Base-by-base conservation (phyloP, 2,329 filamentous ascomycete species). In the Ceratocystis diversiconidia region DNA sequence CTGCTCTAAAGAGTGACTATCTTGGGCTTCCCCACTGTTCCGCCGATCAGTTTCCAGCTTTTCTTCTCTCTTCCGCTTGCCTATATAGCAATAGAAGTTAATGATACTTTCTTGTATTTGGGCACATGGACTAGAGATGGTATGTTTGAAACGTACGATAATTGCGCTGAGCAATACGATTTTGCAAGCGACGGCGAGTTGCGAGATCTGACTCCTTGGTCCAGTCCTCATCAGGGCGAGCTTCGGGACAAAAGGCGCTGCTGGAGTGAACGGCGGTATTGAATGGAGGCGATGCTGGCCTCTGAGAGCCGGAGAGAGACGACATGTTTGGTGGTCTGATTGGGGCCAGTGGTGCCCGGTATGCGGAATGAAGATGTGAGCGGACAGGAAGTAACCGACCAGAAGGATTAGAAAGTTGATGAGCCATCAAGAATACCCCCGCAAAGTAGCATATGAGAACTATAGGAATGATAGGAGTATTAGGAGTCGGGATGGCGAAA, bases 151-250 rank as follows among this genome's bases (percentile, higher is more conserved):
- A 82, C 85, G 71, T 80, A 90, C 88, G 81, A 70, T 89, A 90
- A 71, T 89, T 89, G 70, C 87, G 80, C 71, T 90, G 88, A 1
- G 88, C 87, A 68, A 90, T 82, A 64, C 86, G 82, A 72, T 91
- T 91, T 73, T 91, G 88, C 62, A 90, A 87, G 68, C 86, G 85
- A 69, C 88, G 79, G 73, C 94, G 86, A 78, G 97, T 92, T 63
- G 92, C 92, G 68, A 97, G 86, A 76, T 97, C 92, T 66, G 92
- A 95, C 75, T 97, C 96, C 84, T 96, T 95, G 74, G 92, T 96
- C 92, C 92, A 97, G 79, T 97, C 92, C 78, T 97, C 92, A 73
- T 96, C 92, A 65, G 92, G 89, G 75, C 95, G 95, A 71, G 92
- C 92, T 69, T 90, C 95, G 72, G 88, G 88, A 77, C 90, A 95